Evolutionary conservation across 164 flowering plant genomes (phyloP).

Genomic region (Stephania japonica): DNA sequence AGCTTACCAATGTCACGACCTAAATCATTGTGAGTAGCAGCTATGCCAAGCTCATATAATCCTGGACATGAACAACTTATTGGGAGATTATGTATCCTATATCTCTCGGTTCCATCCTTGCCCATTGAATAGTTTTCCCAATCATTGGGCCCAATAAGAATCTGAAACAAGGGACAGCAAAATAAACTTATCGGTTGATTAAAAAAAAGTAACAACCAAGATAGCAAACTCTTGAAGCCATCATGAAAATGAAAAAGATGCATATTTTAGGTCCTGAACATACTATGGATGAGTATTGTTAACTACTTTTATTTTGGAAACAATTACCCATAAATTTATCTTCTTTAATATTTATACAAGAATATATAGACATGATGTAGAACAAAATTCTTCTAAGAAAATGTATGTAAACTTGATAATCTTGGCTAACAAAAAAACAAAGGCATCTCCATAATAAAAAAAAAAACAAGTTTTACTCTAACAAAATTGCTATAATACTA

Average conservation of each 20-base stretch:
- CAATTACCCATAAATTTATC: too few species aligned
- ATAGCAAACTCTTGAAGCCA: neutral
- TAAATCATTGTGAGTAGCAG: conserved; percentile 16
- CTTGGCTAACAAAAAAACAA: neutral
- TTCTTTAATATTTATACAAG: neutral
- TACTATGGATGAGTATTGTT: neutral
- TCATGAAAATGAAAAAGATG: neutral
- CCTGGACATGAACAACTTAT: conserved; percentile 48
- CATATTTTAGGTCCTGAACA: neutral
- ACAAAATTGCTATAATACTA: neutral
- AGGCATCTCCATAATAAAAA: neutral
- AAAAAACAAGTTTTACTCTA: neutral
- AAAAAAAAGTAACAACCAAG: neutral
- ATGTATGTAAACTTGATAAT: neutral
- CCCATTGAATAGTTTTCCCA: conserved; percentile 63
- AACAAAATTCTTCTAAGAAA: neutral
- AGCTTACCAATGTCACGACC: conserved; percentile 39
- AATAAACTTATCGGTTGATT: neutral
- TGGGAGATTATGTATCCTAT: conserved; percentile 69
- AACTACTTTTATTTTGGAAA: neutral
- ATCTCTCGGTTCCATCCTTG: conserved; percentile 70
- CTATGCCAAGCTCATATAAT: conserved; percentile 69
- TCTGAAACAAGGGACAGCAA: conserved; percentile 25
- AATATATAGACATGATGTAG: too few species aligned
- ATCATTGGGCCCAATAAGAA: conserved; percentile 76